Evolutionary conservation across 257 asterid species (phyloP).

Genomic region (Coffea canephora): DNA sequence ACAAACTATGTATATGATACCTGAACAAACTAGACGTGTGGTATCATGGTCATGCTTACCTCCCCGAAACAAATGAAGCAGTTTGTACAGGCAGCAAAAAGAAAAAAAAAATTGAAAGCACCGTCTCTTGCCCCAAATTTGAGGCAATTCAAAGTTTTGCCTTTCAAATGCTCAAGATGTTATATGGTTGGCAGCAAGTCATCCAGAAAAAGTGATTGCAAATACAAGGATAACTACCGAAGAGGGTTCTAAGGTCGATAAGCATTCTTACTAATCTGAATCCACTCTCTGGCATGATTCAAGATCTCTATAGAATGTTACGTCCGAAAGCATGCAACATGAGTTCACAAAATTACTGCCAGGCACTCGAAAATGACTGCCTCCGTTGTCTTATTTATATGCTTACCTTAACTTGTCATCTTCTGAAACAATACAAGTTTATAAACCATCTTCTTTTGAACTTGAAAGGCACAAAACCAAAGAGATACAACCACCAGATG

Average conservation of each 20-base stretch:
- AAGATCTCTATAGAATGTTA: not conserved
- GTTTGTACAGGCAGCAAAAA: not conserved
- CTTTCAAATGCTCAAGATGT: not conserved
- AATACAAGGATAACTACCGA: not conserved
- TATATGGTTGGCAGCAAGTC: no score
- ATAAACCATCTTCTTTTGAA: not conserved
- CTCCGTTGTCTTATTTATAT: not conserved
- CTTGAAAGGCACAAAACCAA: not conserved
- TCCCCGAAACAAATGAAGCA: not conserved
- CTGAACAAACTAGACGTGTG: no score
- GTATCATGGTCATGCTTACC: not conserved
- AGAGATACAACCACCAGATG: not conserved
- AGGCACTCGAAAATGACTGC: not conserved
- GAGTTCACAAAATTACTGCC: not conserved
- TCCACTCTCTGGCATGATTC: not conserved
- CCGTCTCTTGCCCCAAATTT: no score
- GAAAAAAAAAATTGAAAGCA: no score
- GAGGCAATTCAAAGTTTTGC: no score
- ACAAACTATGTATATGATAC: no score
- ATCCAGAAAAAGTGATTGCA: no score
- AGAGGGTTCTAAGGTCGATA: not conserved
- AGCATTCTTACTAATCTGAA: not conserved
- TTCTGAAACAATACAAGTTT: not conserved
- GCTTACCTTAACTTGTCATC: not conserved
- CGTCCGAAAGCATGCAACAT: not conserved